Conservation (phyloP, 2,329 filamentous ascomycete genomes). For the Aureobasidium leucospermi region DNA sequence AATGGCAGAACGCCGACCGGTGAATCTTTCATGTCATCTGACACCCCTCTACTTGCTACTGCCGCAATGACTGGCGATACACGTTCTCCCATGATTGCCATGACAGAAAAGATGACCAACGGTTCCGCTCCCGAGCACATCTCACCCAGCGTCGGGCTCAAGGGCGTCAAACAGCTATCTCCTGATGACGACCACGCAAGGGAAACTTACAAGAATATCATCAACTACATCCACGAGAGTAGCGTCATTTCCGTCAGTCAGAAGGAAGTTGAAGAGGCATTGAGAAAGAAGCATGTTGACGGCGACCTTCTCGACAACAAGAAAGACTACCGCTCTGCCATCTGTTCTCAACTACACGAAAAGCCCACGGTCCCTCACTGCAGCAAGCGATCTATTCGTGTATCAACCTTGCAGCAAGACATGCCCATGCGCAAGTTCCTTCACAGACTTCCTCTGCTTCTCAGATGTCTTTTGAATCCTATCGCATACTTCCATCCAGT, state of each 20-base stretch:
- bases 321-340: slow-evolving; percentile 42
- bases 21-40: slow-evolving; percentile 35
- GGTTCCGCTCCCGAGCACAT: slow-evolving; percentile 32
- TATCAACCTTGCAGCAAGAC: slow-evolving; percentile 41
- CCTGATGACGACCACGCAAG: slow-evolving; percentile 39
- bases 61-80: slow-evolving; percentile 27
- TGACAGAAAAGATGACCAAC: slow-evolving; percentile 31
- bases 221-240: slow-evolving; percentile 34
- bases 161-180: slow-evolving; percentile 36
- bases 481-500: slow-evolving; percentile 48
- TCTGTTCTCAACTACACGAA: slow-evolving; percentile 42
- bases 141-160: slow-evolving; percentile 30
- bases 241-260: slow-evolving; percentile 27
- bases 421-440: slow-evolving; percentile 37
- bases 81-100: slow-evolving; percentile 3
- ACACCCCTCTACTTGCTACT: slow-evolving; percentile 41
- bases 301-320: slow-evolving; percentile 33
- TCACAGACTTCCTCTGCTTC: slow-evolving; percentile 44
- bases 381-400: slow-evolving; percentile 40
- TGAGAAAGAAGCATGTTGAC: slow-evolving; percentile 25
- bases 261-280: slow-evolving; percentile 10
- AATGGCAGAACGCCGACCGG: slow-evolving; percentile 31
- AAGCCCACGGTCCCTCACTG: slow-evolving; percentile 45
- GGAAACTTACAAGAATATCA: slow-evolving; percentile 35
- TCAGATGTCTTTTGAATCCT: slow-evolving; percentile 41